Evolutionary conservation across 192 early-diverging fungal genomes (phyloP).

Genomic region (Umbelopsis vinacea): DNA sequence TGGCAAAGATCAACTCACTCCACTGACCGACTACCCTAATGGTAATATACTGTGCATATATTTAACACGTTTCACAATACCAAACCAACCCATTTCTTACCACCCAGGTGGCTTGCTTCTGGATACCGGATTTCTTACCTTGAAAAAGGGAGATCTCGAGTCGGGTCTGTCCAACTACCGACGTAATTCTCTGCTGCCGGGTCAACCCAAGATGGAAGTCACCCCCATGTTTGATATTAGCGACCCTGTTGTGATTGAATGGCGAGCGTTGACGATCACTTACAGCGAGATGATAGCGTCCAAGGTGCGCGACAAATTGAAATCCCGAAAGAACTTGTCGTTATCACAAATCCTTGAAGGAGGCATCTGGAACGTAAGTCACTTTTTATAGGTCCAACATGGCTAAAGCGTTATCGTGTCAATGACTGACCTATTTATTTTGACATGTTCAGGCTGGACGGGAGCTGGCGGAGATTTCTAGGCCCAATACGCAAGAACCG

Average conservation of each 20-base stretch:
- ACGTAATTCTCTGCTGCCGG: conserved; percentile 41
- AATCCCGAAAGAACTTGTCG: conserved; percentile 62
- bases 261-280: conserved; percentile 89
- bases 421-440: conserved; percentile 1
- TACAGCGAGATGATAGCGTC: conserved; percentile 78
- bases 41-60: conserved; percentile 40
- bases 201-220: conserved; percentile 43
- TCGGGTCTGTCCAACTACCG: conserved; percentile 63
- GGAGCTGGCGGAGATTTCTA: conserved; percentile 79
- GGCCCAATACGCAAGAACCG: conserved; percentile 84
- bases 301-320: conserved; percentile 61
- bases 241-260: conserved; percentile 90
- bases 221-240: conserved; percentile 76
- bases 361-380: conserved; percentile 86
- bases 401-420: too few species aligned
- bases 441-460: conserved; percentile 61
- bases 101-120: conserved; percentile 78
- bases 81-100: neutral
- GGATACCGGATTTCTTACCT: conserved; percentile 78
- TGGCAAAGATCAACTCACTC: conserved; percentile 77
- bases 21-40: conserved; percentile 85
- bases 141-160: conserved; percentile 55
- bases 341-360: conserved; percentile 88
- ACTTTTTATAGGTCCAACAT: neutral
- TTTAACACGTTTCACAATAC: neutral